These are phyloP conservation scores for Leptomonas seymouri DNA, from an alignment of 208 protist species.

Conservation along the genomic window DNA sequence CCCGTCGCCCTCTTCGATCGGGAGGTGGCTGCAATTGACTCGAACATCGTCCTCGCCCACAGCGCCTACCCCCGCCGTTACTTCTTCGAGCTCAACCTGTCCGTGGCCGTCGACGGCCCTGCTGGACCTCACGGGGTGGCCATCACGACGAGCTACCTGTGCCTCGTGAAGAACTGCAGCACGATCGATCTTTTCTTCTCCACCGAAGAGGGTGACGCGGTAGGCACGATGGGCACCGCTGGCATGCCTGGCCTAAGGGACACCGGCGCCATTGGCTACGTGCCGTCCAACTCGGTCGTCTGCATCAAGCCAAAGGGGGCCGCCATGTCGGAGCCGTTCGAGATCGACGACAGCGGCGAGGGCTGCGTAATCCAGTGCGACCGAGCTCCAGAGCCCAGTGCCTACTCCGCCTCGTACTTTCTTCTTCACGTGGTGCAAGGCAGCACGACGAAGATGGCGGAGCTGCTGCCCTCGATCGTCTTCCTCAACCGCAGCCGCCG, in stretches of 20 bases:
- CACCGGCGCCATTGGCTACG: slow-evolving; percentile 27
- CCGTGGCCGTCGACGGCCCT: slow-evolving; percentile 20
- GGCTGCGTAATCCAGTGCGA: slow-evolving; percentile 36
- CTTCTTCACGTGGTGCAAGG: slow-evolving; percentile 19
- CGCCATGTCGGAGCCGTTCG: slow-evolving; percentile 32
- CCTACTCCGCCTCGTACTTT: slow-evolving; percentile 22
- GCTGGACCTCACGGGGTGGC: slow-evolving; percentile 24
- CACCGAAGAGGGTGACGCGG: slow-evolving; percentile 25
- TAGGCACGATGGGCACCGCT: slow-evolving; percentile 25
- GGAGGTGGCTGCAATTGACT: slow-evolving; percentile 10
- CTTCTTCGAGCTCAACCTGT: slow-evolving; percentile 31
- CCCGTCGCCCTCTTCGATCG: slow-evolving; percentile 28
- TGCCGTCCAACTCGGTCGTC: slow-evolving; percentile 24
- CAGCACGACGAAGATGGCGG: slow-evolving; percentile 15
- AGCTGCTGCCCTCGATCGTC: slow-evolving; percentile 33
- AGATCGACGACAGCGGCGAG: slow-evolving; percentile 30
- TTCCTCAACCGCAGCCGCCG: slow-evolving; percentile 30
- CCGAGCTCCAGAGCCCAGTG: slow-evolving; percentile 11
- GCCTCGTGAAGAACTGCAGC: slow-evolving; percentile 36
- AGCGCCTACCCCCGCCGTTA: slow-evolving; percentile 20
- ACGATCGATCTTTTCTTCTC: slow-evolving; percentile 32
- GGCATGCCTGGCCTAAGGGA: slow-evolving; percentile 15
- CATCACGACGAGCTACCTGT: slow-evolving; percentile 24
- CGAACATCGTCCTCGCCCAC: slow-evolving; percentile 25
- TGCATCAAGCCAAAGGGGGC: slow-evolving; percentile 29